phyloP scores from a whole-genome alignment of 2,329 filamentous ascomycete genomes.

The Fusarium albosuccineum region DNA sequence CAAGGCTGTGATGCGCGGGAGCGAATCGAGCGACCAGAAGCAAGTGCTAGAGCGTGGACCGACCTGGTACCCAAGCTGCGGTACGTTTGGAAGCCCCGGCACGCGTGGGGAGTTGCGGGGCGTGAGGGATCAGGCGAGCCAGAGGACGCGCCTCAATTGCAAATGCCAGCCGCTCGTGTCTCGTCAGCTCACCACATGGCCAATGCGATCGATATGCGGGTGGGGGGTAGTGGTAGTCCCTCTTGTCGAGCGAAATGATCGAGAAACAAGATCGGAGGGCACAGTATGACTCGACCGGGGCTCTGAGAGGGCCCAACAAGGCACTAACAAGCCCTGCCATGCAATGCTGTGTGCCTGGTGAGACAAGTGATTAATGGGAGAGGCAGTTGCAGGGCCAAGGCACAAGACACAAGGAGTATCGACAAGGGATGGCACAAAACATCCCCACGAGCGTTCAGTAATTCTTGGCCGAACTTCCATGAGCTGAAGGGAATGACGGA shows the following conservation, averaged over 20 bases:
- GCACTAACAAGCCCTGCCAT: neutral
- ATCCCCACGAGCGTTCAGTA: neutral
- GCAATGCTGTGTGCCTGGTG: neutral
- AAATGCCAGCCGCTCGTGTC: slow-evolving; percentile 4
- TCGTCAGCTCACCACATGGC: slow-evolving; percentile 6
- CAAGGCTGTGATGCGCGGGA: slow-evolving; percentile 27
- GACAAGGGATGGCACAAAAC: neutral
- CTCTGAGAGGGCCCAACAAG: neutral
- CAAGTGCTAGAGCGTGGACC: neutral
- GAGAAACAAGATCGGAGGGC: neutral
- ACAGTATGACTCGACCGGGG: neutral
- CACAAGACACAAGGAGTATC: neutral
- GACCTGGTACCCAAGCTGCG: neutral
- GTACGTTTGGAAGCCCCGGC: neutral
- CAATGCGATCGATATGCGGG: neutral
- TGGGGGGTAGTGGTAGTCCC: neutral
- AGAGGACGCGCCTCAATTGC: slow-evolving; percentile 2
- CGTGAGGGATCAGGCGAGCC: slow-evolving; percentile 30
- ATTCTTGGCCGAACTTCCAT: neutral
- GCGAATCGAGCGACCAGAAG: slow-evolving; percentile 16
- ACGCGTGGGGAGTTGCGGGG: slow-evolving; percentile 35
- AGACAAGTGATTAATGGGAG: slow-evolving; percentile 1
- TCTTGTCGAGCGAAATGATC: neutral
- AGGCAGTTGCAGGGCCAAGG: neutral
- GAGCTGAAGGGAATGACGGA: slow-evolving; percentile 4